A percentile compares a stretch with the other conserved stretches of the same genome.
phyloP scores from a whole-genome alignment of 352 stramenopile species.

The Phytophthora citrophthora region DNA sequence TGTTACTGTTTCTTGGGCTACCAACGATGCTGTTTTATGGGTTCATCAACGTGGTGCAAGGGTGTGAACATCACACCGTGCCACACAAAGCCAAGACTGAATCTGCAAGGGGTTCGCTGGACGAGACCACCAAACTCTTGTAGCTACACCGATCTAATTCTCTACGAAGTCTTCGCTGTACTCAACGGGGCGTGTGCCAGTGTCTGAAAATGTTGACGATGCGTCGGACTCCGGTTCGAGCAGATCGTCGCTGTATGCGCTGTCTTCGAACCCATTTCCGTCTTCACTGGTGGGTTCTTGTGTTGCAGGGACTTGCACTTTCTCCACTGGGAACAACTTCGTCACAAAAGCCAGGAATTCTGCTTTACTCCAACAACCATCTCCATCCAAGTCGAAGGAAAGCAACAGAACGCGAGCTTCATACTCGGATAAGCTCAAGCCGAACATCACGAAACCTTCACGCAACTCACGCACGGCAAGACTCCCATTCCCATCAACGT shows the following conservation, averaged over 20 bases:
- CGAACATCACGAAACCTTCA: conserved; percentile 52
- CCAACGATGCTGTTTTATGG: conserved; percentile 68
- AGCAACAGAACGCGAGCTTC: conserved; percentile 55
- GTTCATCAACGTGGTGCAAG: conserved; percentile 68
- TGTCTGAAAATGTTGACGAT: conserved; percentile 18
- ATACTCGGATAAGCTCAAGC: conserved; percentile 41
- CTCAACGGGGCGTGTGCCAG: conserved; percentile 23
- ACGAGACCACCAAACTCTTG: conserved; percentile 56
- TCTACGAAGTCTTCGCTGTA: conserved; percentile 73
- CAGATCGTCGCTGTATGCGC: conserved; percentile 34
- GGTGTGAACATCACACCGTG: conserved; percentile 67
- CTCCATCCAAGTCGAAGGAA: conserved; percentile 58
- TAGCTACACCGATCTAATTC: conserved; percentile 22
- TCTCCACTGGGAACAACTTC: conserved; percentile 36
- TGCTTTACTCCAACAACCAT: conserved; percentile 55
- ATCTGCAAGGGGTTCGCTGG: conserved; percentile 16
- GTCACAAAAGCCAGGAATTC: conserved; percentile 62
- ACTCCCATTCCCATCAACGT: conserved; percentile 62
- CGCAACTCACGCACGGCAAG: conserved; percentile 64
- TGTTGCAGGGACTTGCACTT: not conserved
- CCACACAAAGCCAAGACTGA: conserved; percentile 35
- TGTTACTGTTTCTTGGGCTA: conserved; percentile 56
- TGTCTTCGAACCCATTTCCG: conserved; percentile 1
- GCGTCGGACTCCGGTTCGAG: conserved; percentile 21
- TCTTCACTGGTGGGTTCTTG: not conserved